A percentile compares a stretch with the other conserved stretches of the same genome.
Evolutionary conservation across 2,329 filamentous ascomycete species (phyloP).

Genomic region (Ascochyta pisi): DNA sequence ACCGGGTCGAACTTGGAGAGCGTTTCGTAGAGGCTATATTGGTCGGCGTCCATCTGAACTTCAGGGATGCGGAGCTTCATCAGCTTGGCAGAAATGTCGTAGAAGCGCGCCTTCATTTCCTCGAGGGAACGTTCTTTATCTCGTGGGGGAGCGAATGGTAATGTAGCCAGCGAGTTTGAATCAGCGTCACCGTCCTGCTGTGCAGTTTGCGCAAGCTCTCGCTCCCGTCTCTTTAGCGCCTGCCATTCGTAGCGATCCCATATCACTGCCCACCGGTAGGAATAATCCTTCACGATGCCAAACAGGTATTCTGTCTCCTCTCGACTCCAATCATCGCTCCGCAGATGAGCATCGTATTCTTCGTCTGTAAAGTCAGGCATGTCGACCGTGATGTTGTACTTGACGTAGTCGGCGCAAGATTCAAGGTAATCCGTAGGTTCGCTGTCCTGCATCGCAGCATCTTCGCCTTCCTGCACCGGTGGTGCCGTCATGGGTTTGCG

Average conservation of each 20-base stretch:
- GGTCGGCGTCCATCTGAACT: slow-evolving; percentile 76
- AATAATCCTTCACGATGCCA: slow-evolving; percentile 74
- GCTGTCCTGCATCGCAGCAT: slow-evolving; percentile 41
- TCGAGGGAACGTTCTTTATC: slow-evolving; percentile 74
- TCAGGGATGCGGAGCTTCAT: slow-evolving; percentile 51
- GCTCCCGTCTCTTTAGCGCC: slow-evolving; percentile 40
- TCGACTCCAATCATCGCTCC: slow-evolving; percentile 81
- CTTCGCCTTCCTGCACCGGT: slow-evolving; percentile 40
- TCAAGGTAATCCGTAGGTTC: slow-evolving; percentile 51
- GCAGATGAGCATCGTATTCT: slow-evolving; percentile 79
- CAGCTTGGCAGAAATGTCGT: slow-evolving; percentile 72
- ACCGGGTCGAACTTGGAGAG: slow-evolving; percentile 86
- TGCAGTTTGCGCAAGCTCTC: slow-evolving; percentile 26
- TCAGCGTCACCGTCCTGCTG: slow-evolving; percentile 26
- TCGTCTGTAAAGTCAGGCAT: slow-evolving; percentile 85
- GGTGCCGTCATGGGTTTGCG: slow-evolving; percentile 58
- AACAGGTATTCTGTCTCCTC: slow-evolving; percentile 95
- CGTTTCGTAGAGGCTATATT: slow-evolving; percentile 82
- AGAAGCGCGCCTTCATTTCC: slow-evolving; percentile 90
- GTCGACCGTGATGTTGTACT: slow-evolving; percentile 83
- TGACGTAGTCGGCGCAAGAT: slow-evolving; percentile 71
- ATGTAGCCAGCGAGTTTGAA: slow-evolving; percentile 35
- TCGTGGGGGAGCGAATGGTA: slow-evolving; percentile 52
- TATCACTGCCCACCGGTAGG: slow-evolving; percentile 89
- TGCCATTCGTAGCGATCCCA: slow-evolving; percentile 89